Percentiles rank a stretch among this genome's conserved stretches.
Conservation (phyloP, 768 basidiomycete genomes). For the Mrakia blollopis region DNA sequence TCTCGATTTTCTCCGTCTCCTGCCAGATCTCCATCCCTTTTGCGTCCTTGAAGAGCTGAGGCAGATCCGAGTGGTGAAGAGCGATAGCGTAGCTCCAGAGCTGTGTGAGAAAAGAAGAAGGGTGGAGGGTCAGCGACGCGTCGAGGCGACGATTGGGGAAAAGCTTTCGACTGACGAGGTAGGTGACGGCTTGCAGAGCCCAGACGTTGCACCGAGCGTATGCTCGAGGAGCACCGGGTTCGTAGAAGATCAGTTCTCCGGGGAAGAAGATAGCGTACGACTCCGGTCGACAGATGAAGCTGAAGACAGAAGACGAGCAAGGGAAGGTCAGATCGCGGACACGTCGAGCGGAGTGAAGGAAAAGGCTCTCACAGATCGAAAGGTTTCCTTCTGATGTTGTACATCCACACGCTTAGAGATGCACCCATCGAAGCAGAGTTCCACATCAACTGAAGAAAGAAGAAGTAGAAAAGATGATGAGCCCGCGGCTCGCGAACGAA, state of each 20-base stretch:
- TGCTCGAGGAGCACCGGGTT: background rate
- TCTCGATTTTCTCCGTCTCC: constrained; percentile 8
- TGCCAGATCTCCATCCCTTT: constrained; percentile 12
- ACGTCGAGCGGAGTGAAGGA: background rate
- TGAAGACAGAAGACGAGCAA: background rate
- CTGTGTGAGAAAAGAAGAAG: background rate
- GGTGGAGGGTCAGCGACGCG: background rate
- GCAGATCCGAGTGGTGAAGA: background rate
- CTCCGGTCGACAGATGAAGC: constrained; percentile 4
- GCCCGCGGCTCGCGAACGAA: no score
- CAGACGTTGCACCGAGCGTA: constrained; percentile 5
- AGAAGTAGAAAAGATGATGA: no score
- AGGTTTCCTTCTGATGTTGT: background rate
- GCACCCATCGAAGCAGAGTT: background rate
- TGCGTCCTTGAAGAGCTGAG: background rate
- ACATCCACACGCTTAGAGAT: background rate
- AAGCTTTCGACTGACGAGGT: background rate
- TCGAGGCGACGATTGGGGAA: background rate
- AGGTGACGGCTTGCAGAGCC: constrained; percentile 2
- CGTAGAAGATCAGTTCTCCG: background rate
- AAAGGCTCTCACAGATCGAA: background rate
- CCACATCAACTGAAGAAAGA: background rate
- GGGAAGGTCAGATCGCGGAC: background rate
- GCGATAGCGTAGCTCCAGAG: constrained; percentile 7
- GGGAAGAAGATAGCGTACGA: constrained; percentile 4